Conservation (phyloP, 1,284 basidiomycete species). For the Golubevia pallescens region DNA sequence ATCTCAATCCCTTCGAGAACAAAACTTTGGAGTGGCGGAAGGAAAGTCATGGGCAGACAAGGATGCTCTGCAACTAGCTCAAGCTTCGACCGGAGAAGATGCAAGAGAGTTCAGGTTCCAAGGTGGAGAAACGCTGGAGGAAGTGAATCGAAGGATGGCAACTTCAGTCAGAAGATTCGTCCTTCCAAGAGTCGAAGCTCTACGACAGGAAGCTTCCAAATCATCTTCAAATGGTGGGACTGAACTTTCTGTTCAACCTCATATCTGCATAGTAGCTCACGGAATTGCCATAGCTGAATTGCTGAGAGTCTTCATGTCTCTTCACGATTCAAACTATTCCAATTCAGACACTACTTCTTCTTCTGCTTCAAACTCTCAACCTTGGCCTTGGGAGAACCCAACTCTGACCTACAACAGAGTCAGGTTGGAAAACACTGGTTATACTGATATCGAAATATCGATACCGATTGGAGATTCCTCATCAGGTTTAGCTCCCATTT, state of each 20-base stretch:
- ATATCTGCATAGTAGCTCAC: conserved; percentile 51
- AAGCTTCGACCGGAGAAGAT: conserved; percentile 22
- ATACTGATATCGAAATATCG: conserved; percentile 39
- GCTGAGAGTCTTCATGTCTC: conserved; percentile 38
- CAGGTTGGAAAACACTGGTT: conserved; percentile 44
- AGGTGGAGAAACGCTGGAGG: conserved; percentile 36
- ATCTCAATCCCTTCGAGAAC: conserved; percentile 39
- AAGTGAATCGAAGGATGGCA: conserved; percentile 40
- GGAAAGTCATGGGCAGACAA: conserved; percentile 25
- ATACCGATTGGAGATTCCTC: conserved; percentile 15
- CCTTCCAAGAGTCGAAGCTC: conserved; percentile 40
- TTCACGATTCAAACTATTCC: conserved; percentile 23
- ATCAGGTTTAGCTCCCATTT: too few species aligned
- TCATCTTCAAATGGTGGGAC: background rate
- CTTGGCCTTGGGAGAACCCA: conserved; percentile 36
- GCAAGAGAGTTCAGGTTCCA: conserved; percentile 31
- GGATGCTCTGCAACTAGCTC: conserved; percentile 13
- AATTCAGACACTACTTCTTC: background rate
- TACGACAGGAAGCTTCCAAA: conserved; percentile 22
- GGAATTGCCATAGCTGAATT: conserved; percentile 50
- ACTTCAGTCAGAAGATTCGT: conserved; percentile 39
- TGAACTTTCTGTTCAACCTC: conserved; percentile 12
- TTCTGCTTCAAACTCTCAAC: too few species aligned
- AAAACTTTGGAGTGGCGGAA: conserved; percentile 43
- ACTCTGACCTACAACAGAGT: conserved; percentile 27